Percentiles rank a stretch among this genome's conserved stretches.
These are phyloP conservation scores for Candida railenensis DNA, from an alignment of 805 yeast species.

Conservation along the genomic window DNA sequence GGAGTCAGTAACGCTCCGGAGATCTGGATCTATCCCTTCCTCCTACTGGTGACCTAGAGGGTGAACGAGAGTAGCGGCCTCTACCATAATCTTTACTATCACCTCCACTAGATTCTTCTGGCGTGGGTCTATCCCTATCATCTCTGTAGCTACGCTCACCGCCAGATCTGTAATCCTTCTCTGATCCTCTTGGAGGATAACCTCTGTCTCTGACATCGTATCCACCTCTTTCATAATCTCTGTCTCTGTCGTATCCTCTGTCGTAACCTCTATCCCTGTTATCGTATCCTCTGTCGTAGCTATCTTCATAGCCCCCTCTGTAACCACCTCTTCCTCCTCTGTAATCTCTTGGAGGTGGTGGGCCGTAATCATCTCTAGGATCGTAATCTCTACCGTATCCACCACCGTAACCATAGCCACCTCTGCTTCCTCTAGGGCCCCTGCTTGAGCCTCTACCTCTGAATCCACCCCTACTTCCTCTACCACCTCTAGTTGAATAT, in stretches of 20 bases:
- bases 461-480: conserved; percentile 27
- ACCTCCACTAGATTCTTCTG: conserved; percentile 6
- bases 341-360: conserved; percentile 4
- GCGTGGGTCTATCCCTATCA: conserved; percentile 4
- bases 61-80: conserved; percentile 30
- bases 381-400: conserved; percentile 16
- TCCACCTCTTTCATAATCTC: conserved; percentile 8
- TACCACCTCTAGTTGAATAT: conserved; percentile 33
- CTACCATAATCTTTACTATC: conserved; percentile 9
- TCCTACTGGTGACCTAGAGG: conserved; percentile 22
- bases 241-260: conserved; percentile 7
- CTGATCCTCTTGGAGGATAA: conserved; percentile 10
- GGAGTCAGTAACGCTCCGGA: conserved; percentile 26
- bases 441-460: conserved; percentile 20
- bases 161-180: conserved; percentile 6
- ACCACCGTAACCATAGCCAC: conserved; percentile 18
- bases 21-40: conserved; percentile 38
- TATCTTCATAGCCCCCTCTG: conserved; percentile 14
- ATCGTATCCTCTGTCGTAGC: conserved; percentile 14
- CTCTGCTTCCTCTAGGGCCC: conserved; percentile 24
- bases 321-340: conserved; percentile 21
- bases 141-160: conserved; percentile 5
- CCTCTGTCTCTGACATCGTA: conserved; percentile 13
- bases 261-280: conserved; percentile 7
- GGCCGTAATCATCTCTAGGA: conserved; percentile 16